Percentiles rank a stretch among this genome's conserved stretches.
These are phyloP conservation scores for Solanum virginianum DNA, from an alignment of 257 asterid species.

Conservation along the genomic window DNA sequence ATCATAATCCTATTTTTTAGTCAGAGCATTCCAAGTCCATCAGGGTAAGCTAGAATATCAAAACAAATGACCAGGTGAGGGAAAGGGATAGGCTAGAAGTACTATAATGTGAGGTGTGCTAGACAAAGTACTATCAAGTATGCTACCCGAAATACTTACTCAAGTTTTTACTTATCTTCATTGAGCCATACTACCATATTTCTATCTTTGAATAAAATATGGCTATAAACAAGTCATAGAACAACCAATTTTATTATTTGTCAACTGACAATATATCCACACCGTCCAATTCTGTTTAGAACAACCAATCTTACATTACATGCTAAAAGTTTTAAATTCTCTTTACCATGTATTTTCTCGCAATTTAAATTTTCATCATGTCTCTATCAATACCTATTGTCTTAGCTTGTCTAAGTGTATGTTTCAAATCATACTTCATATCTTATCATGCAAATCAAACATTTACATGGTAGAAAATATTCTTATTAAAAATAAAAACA, in stretches of 20 bases:
- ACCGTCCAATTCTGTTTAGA: neutral
- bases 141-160: too few species aligned
- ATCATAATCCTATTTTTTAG: neutral
- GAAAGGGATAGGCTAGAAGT: neutral
- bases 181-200: too few species aligned
- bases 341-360: neutral
- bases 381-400: neutral
- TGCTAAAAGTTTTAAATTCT: neutral
- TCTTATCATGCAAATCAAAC: neutral
- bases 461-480: neutral
- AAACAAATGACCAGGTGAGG: neutral
- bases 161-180: too few species aligned
- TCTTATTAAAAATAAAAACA: too few species aligned
- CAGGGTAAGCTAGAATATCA: neutral
- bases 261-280: too few species aligned
- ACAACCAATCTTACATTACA: neutral
- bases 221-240: too few species aligned
- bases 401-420: neutral
- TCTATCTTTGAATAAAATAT: too few species aligned
- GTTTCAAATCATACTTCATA: neutral
- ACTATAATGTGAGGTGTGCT: too few species aligned
- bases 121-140: neutral
- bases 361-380: too few species aligned
- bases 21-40: neutral
- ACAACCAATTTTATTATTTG: neutral